These are phyloP conservation scores for Rhizopus delemar DNA, from an alignment of 371 early-diverging fungal species.

Conservation along the genomic window DNA sequence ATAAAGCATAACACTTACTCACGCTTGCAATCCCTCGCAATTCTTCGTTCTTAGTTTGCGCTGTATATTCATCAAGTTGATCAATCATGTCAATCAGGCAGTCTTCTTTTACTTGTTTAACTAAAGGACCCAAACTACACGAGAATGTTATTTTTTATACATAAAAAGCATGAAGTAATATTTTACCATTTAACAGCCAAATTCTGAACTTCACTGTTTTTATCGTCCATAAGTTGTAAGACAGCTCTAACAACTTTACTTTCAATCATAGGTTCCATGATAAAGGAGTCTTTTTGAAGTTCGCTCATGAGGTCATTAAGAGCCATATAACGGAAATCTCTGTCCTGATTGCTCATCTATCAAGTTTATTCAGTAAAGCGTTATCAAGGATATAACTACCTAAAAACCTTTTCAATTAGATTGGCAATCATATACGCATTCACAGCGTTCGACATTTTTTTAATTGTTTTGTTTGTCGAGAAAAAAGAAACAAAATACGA, in stretches of 20 bases:
- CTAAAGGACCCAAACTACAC: constrained; percentile 74
- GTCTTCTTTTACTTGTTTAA: constrained; percentile 69
- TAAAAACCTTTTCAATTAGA: too few species aligned
- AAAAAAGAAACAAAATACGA: too few species aligned
- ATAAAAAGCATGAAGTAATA: too few species aligned
- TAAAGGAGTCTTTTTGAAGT: constrained; percentile 61
- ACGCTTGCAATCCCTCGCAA: constrained; percentile 81
- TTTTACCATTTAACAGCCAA: constrained; percentile 84
- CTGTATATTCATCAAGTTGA: constrained; percentile 58
- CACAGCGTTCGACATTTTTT: too few species aligned
- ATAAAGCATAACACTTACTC: constrained; percentile 36
- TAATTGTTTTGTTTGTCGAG: too few species aligned
- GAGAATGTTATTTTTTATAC: background rate
- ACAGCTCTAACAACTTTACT: constrained; percentile 69
- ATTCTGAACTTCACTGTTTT: constrained; percentile 92
- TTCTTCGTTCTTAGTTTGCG: constrained; percentile 59
- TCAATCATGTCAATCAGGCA: constrained; percentile 71
- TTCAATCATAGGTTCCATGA: constrained; percentile 69
- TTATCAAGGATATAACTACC: too few species aligned
- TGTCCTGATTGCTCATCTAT: constrained; percentile 78
- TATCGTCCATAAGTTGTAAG: constrained; percentile 76
- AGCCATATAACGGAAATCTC: constrained; percentile 95
- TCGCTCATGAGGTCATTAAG: constrained; percentile 81
- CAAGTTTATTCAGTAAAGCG: too few species aligned
- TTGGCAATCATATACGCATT: too few species aligned